A percentile compares a stretch with the other conserved stretches of the same genome.
These are phyloP conservation scores for Artemisia annua DNA, from an alignment of 129 eudicot genomes.

Conservation along the genomic window DNA sequence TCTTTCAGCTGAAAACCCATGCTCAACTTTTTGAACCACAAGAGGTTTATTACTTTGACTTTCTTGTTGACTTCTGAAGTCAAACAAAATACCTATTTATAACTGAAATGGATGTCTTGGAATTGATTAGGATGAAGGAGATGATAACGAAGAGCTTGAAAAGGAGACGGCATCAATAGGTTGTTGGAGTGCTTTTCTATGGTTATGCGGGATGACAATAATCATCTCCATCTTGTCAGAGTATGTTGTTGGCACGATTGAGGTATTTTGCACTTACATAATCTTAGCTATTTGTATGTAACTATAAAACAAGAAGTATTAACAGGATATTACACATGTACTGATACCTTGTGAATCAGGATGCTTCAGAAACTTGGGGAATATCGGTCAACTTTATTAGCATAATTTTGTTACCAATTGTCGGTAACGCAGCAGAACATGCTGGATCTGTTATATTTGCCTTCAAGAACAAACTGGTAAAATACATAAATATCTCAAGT, in stretches of 20 bases:
- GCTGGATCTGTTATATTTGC: slow-evolving; percentile 89
- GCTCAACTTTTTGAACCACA: slow-evolving; percentile 61
- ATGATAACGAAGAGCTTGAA: slow-evolving; percentile 23
- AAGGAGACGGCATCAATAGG: slow-evolving; percentile 63
- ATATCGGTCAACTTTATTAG: slow-evolving; percentile 75
- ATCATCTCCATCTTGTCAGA: slow-evolving; percentile 66
- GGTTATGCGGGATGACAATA: slow-evolving; percentile 76
- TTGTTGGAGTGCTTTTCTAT: slow-evolving; percentile 64
- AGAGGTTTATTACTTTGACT: slow-evolving; percentile 44
- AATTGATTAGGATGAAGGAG: slow-evolving; percentile 39
- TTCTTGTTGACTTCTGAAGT: slow-evolving; percentile 17
- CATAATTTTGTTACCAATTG: slow-evolving; percentile 79
- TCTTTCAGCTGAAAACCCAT: slow-evolving; percentile 82
- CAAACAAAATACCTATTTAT: background rate
- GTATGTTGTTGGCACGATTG: slow-evolving; percentile 78
- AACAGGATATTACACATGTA: background rate
- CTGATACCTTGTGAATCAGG: slow-evolving; percentile 36
- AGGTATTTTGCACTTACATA: slow-evolving; percentile 41
- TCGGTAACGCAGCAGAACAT: slow-evolving; percentile 92
- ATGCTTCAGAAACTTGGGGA: slow-evolving; percentile 86
- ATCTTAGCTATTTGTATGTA: background rate
- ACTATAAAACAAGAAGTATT: background rate
- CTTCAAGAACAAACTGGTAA: slow-evolving; percentile 83
- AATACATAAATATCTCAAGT: slow-evolving; percentile 3
- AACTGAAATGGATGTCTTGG: background rate